Evolutionary conservation across 2,329 filamentous ascomycete species (phyloP).

Genomic region (Colletotrichum nymphaeae): DNA sequence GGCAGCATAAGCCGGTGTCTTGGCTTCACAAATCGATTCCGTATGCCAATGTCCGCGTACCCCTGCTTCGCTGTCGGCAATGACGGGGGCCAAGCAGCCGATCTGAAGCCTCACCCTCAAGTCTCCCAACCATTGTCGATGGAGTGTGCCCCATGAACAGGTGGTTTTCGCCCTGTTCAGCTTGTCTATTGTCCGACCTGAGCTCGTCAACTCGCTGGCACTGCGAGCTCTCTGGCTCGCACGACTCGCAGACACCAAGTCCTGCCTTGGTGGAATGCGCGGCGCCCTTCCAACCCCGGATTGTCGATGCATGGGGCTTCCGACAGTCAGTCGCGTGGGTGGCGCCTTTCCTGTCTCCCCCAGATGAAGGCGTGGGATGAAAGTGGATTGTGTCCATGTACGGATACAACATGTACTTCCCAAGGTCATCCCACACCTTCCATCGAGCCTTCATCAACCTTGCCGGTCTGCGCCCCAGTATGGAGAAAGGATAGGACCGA

Average conservation of each 20-base stretch:
- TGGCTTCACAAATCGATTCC: conserved; percentile 28
- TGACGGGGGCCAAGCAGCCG: conserved; percentile 33
- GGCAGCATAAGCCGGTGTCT: conserved; percentile 16
- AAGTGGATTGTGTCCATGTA: conserved; percentile 7
- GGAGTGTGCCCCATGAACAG: conserved; percentile 5
- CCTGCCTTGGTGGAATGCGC: neutral
- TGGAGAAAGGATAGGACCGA: conserved; percentile 30
- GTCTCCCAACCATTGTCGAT: conserved; percentile 19
- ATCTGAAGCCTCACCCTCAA: conserved; percentile 27
- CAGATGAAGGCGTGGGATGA: neutral
- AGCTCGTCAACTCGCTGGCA: neutral
- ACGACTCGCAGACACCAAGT: neutral
- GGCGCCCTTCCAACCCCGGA: conserved; percentile 15
- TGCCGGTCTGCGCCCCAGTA: conserved; percentile 26
- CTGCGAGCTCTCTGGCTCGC: neutral
- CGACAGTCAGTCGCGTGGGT: conserved; percentile 13
- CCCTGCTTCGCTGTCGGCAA: conserved; percentile 17
- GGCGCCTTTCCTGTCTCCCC: conserved; percentile 12
- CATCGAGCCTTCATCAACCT: neutral
- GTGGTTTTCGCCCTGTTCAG: neutral
- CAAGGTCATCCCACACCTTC: conserved; percentile 15
- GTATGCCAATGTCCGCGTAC: conserved; percentile 30
- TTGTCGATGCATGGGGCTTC: conserved; percentile 11
- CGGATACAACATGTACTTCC: neutral
- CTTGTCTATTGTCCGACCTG: neutral